phyloP scores from a whole-genome alignment of 768 basidiomycete genomes.

The Stropharia rugosoannulata region DNA sequence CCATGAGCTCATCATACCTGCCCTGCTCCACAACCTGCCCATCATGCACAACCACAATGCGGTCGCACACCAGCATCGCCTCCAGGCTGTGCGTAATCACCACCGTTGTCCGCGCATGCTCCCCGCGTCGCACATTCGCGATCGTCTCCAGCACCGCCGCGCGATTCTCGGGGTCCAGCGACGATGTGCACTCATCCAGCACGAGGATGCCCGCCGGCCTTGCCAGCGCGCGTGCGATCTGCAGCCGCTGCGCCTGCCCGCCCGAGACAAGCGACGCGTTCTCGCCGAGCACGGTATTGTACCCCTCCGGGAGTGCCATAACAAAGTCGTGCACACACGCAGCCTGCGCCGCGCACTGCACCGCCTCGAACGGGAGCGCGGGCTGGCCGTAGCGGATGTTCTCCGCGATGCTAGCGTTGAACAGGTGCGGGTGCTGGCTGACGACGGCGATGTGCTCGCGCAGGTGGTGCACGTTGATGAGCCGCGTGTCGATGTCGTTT shows the following conservation, averaged over 20 bases:
- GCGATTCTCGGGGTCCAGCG: conserved; percentile 83
- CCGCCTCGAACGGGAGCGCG: conserved; percentile 46
- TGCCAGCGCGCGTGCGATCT: conserved; percentile 88
- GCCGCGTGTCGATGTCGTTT: conserved; percentile 44
- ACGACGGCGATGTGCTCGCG: conserved; percentile 77
- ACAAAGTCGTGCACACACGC: conserved; percentile 82
- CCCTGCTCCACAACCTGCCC: conserved; percentile 81
- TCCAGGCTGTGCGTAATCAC: conserved; percentile 90
- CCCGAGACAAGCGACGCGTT: conserved; percentile 90
- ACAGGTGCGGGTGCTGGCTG: conserved; percentile 74
- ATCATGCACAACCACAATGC: conserved; percentile 72
- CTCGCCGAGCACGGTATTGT: conserved; percentile 79
- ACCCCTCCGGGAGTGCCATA: conserved; percentile 65
- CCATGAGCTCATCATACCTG: conserved; percentile 64
- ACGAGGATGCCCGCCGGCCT: conserved; percentile 71
- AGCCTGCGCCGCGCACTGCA: conserved; percentile 60
- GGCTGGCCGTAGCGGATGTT: conserved; percentile 73
- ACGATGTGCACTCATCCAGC: conserved; percentile 90
- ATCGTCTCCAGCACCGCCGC: conserved; percentile 77
- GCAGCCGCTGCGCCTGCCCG: conserved; percentile 86
- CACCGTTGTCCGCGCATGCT: conserved; percentile 72
- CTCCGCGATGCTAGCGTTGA: conserved; percentile 72
- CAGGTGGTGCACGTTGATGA: conserved; percentile 61
- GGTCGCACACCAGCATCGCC: conserved; percentile 87
- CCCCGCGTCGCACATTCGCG: conserved; percentile 34